phyloP scores from a whole-genome alignment of 768 basidiomycete genomes.

The Mycena sanguinolenta region DNA sequence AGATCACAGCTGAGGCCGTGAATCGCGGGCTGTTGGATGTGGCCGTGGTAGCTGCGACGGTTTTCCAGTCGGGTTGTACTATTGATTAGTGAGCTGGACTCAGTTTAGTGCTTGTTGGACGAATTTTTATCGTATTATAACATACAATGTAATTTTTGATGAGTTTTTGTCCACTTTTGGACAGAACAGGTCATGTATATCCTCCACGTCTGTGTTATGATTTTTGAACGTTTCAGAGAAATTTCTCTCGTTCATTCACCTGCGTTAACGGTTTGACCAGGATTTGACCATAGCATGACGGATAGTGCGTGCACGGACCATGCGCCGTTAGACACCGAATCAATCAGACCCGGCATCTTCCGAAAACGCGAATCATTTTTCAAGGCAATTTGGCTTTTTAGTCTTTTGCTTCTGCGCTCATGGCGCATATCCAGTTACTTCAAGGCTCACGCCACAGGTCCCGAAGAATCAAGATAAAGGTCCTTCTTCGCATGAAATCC shows the following conservation, averaged over 20 bases:
- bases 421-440: constrained; percentile 25
- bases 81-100: constrained; percentile 9
- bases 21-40: constrained; percentile 18
- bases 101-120: neutral
- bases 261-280: too few relatives aligned
- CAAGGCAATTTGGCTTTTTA: too few relatives aligned
- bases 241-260: too few relatives aligned
- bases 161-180: too few relatives aligned
- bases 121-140: neutral
- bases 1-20: constrained; percentile 23
- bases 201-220: too few relatives aligned
- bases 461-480: constrained; percentile 14
- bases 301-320: too few relatives aligned
- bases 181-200: too few relatives aligned
- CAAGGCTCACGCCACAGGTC: constrained; percentile 16
- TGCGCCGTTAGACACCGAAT: too few relatives aligned
- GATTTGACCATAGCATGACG: too few relatives aligned
- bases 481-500: constrained; percentile 7
- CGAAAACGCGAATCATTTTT: neutral
- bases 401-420: neutral
- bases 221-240: too few relatives aligned
- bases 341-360: neutral
- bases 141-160: neutral
- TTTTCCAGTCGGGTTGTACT: constrained; percentile 24
- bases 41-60: constrained; percentile 9